phyloP scores from a whole-genome alignment of 441 rosid species.

The Populus hybrid region DNA sequence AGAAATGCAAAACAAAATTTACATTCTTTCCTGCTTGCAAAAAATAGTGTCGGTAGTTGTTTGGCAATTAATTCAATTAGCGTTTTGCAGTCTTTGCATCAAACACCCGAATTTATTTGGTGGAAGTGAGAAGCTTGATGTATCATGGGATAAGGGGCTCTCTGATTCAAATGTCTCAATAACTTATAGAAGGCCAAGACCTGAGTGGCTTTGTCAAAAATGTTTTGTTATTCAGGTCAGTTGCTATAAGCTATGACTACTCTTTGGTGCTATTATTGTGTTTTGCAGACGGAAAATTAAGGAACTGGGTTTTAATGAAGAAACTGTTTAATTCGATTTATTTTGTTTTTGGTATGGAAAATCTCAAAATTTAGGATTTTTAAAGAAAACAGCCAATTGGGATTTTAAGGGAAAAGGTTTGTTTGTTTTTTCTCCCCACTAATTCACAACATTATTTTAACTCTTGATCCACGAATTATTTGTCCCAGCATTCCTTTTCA shows the following conservation, averaged over 20 bases:
- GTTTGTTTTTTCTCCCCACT: neutral
- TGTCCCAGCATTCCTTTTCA: constrained; percentile 77
- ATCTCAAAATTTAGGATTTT: neutral
- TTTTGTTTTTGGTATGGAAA: neutral
- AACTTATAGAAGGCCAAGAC: constrained; percentile 91
- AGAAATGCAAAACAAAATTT: neutral
- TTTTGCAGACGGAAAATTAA: neutral
- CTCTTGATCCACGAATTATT: constrained; percentile 18
- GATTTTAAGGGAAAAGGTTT: constrained; percentile 1
- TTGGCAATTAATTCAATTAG: constrained; percentile 15
- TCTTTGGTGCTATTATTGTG: neutral
- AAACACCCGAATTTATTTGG: constrained; percentile 97
- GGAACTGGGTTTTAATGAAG: neutral
- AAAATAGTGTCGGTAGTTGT: neutral
- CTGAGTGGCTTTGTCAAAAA: constrained; percentile 89
- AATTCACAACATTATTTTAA: constrained; percentile 1
- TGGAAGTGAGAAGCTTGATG: constrained; percentile 97
- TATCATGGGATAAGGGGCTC: constrained; percentile 89
- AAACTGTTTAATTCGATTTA: neutral
- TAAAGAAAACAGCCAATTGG: neutral
- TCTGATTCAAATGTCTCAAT: constrained; percentile 78
- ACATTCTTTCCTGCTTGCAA: neutral
- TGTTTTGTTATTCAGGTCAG: constrained; percentile 77
- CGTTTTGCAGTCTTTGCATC: constrained; percentile 71
- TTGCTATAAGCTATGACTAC: neutral